Evolutionary conservation across 2,329 filamentous ascomycete genomes (phyloP).

Genomic region (Achaetomium macrosporum): DNA sequence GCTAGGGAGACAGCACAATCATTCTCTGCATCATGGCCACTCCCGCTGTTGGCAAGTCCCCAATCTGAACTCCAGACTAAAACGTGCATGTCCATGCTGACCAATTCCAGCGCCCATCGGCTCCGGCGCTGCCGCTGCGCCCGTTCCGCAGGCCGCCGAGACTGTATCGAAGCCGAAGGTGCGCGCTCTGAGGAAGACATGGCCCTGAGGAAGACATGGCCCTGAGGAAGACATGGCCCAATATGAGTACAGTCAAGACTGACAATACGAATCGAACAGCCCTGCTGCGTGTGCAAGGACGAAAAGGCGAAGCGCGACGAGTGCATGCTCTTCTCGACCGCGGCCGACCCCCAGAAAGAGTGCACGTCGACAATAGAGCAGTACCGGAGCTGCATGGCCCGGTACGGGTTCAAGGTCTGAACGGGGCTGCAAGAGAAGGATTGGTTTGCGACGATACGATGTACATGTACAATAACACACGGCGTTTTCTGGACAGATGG

Average conservation of each 20-base stretch:
- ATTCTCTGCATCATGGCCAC: conserved; percentile 27
- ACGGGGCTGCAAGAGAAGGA: too few relatives aligned
- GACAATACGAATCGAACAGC: conserved; percentile 45
- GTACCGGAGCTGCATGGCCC: conserved; percentile 88
- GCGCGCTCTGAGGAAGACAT: too few relatives aligned
- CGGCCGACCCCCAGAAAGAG: conserved; percentile 73
- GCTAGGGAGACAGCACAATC: conserved; percentile 1
- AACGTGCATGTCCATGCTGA: conserved; percentile 5
- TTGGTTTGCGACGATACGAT: conserved; percentile 12
- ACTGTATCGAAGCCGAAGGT: conserved; percentile 38
- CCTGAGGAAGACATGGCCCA: too few relatives aligned
- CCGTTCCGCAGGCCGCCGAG: conserved; percentile 6
- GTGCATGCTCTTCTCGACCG: conserved; percentile 95
- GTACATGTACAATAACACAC: conserved; percentile 1
- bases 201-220: too few relatives aligned
- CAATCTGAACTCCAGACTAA: conserved; percentile 18
- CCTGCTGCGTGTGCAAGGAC: conserved; percentile 95
- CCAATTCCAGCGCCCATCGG: conserved; percentile 13
- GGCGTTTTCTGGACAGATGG: conserved; percentile 11
- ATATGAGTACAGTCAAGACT: too few relatives aligned
- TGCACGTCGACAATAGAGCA: conserved; percentile 77
- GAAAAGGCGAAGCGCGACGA: conserved; percentile 92
- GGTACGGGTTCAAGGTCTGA: conserved; percentile 77
- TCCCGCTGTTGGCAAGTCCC: conserved; percentile 25
- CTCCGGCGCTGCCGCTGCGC: conserved; percentile 9